A percentile compares a stretch with the other conserved stretches of the same genome.
phyloP scores from a whole-genome alignment of 1,284 basidiomycete genomes.

The Tranzscheliella williamsii region DNA sequence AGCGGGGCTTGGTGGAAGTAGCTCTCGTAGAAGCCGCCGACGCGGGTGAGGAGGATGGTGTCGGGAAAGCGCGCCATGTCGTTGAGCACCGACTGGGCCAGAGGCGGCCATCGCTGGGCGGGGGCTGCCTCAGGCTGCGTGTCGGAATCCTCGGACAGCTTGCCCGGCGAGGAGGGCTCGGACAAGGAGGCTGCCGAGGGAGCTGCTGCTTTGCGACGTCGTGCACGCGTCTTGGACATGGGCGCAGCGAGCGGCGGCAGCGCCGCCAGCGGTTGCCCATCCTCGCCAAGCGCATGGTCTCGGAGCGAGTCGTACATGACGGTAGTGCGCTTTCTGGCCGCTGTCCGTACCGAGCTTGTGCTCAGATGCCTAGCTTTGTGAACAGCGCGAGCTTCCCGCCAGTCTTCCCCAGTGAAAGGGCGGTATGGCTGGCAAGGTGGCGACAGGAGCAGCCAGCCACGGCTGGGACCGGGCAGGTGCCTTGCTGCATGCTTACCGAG shows the following conservation, averaged over 20 bases:
- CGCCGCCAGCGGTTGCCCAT: slow-evolving; percentile 13
- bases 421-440: too few relatives aligned
- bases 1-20: slow-evolving; percentile 57
- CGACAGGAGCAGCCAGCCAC: too few relatives aligned
- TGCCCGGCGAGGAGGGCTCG: neutral
- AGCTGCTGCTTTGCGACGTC: neutral
- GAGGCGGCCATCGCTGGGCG: slow-evolving; percentile 43
- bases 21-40: slow-evolving; percentile 60
- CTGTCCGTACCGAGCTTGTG: too few relatives aligned
- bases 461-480: too few relatives aligned
- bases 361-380: too few relatives aligned
- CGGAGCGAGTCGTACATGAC: slow-evolving; percentile 18
- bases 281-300: neutral
- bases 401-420: too few relatives aligned
- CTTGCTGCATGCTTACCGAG: too few relatives aligned
- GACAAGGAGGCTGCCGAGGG: neutral
- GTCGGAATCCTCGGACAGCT: neutral
- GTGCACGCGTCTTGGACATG: neutral
- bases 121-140: neutral
- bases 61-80: slow-evolving; percentile 49
- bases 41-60: slow-evolving; percentile 56
- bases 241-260: neutral
- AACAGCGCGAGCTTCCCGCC: too few relatives aligned
- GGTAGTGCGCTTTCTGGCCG: slow-evolving; percentile 4
- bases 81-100: slow-evolving; percentile 48